Percentiles rank a stretch among this genome's conserved stretches.
These are phyloP conservation scores for Leccinum truebloodii DNA, from an alignment of 768 basidiomycete species.

Conservation along the genomic window DNA sequence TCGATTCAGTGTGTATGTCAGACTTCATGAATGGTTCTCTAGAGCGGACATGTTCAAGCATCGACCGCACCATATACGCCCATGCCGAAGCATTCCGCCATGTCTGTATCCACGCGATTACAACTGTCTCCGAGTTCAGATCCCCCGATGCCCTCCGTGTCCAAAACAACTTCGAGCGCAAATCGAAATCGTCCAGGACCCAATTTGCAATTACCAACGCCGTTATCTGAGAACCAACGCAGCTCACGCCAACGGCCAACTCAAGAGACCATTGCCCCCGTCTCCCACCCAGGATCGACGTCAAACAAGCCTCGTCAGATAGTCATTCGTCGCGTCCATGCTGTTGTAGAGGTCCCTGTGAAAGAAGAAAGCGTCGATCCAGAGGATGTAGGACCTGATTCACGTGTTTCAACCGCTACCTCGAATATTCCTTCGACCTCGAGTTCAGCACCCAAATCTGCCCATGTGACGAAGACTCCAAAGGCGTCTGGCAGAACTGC, in stretches of 20 bases:
- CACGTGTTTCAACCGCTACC: constrained; percentile 11
- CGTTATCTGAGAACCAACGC: constrained; percentile 32
- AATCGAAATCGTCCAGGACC: constrained; percentile 14
- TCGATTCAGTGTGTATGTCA: not conserved
- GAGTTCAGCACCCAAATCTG: constrained; percentile 8
- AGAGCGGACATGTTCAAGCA: constrained; percentile 19
- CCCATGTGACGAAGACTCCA: constrained; percentile 10
- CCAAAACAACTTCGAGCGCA: constrained; percentile 20
- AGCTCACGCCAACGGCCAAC: constrained; percentile 22
- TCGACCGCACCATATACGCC: constrained; percentile 36
- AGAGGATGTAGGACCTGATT: constrained; percentile 24
- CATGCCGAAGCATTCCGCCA: constrained; percentile 25
- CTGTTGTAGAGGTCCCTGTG: constrained; percentile 56
- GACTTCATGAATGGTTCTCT: constrained; percentile 2
- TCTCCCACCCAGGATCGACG: constrained; percentile 9
- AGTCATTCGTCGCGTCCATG: constrained; percentile 65
- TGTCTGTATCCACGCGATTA: constrained; percentile 30
- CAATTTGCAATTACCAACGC: constrained; percentile 30
- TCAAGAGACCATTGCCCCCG: constrained; percentile 4
- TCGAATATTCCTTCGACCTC: constrained; percentile 19
- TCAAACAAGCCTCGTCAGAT: constrained; percentile 22
- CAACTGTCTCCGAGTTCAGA: constrained; percentile 24
- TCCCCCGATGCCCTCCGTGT: constrained; percentile 31
- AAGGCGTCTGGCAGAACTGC: constrained; percentile 8
- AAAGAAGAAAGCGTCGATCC: constrained; percentile 60